phyloP scores from a whole-genome alignment of 306 rosid genomes.

The Argentina anserina region DNA sequence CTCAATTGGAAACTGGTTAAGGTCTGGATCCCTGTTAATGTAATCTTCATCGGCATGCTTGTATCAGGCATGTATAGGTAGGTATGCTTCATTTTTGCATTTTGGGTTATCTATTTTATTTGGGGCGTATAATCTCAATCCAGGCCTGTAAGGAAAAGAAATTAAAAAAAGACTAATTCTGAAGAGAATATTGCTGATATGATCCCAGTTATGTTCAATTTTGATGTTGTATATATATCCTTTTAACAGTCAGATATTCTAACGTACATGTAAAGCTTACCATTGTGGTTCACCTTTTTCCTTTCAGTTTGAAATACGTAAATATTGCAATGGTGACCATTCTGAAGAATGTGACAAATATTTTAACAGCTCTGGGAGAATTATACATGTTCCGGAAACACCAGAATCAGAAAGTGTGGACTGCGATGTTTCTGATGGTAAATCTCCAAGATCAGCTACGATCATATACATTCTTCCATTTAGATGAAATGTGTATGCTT shows the following conservation, averaged over 20 bases:
- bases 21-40: slow-evolving; percentile 87
- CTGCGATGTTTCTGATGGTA: slow-evolving; percentile 87
- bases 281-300: slow-evolving; percentile 15
- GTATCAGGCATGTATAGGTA: slow-evolving; percentile 91
- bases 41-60: slow-evolving; percentile 88
- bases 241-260: neutral
- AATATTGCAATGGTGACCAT: slow-evolving; percentile 96
- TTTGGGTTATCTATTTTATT: neutral
- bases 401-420: slow-evolving; percentile 82
- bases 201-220: slow-evolving; percentile 4
- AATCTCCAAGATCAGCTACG: neutral
- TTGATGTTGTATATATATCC: neutral
- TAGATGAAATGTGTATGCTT: neutral
- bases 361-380: slow-evolving; percentile 84
- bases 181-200: slow-evolving; percentile 13
- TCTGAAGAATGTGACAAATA: slow-evolving; percentile 87
- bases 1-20: slow-evolving; percentile 75
- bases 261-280: slow-evolving; percentile 12
- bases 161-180: slow-evolving; percentile 3
- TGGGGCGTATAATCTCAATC: neutral
- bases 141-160: neutral
- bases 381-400: slow-evolving; percentile 63
- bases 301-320: slow-evolving; percentile 74
- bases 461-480: neutral
- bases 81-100: neutral